Conservation (phyloP, 2,329 filamentous ascomycete species). For the Fusarium avenaceum region DNA sequence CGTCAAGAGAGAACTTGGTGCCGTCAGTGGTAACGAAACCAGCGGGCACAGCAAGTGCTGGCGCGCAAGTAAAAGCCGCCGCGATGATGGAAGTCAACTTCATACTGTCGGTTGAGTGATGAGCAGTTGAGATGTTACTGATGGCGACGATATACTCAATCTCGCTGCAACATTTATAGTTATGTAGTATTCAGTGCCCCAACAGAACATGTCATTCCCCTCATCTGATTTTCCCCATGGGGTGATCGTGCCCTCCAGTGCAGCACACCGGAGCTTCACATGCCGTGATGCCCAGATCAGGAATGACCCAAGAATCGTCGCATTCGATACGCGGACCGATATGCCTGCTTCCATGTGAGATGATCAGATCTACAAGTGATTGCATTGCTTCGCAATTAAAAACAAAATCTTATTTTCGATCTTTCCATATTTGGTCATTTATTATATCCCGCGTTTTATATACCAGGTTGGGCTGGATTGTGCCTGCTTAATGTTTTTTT, state of each 20-base stretch:
- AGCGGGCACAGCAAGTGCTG: constrained; percentile 35
- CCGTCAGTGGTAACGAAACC: constrained; percentile 66
- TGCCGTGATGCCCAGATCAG: constrained; percentile 34
- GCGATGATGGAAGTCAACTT: constrained; percentile 26
- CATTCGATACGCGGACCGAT: neutral
- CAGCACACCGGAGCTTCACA: constrained; percentile 35
- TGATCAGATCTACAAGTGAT: neutral
- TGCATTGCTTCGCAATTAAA: neutral
- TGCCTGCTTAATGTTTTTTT: neutral
- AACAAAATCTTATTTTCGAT: neutral
- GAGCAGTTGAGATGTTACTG: neutral
- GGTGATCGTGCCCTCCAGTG: constrained; percentile 21
- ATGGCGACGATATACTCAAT: too few relatives aligned
- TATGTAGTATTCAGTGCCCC: neutral
- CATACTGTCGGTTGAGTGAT: constrained; percentile 15
- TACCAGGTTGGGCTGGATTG: neutral
- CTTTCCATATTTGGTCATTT: neutral
- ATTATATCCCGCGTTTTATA: neutral
- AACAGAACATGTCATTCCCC: constrained; percentile 5
- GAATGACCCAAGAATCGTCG: constrained; percentile 7
- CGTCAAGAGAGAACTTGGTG: constrained; percentile 66
- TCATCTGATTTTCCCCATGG: constrained; percentile 3
- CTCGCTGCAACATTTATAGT: constrained; percentile 20
- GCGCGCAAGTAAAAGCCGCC: constrained; percentile 8
- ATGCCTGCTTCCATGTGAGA: neutral